Evolutionary conservation across 1,139 yeast genomes (phyloP).

Genomic region (Kurtzmaniella quercitrusa): DNA sequence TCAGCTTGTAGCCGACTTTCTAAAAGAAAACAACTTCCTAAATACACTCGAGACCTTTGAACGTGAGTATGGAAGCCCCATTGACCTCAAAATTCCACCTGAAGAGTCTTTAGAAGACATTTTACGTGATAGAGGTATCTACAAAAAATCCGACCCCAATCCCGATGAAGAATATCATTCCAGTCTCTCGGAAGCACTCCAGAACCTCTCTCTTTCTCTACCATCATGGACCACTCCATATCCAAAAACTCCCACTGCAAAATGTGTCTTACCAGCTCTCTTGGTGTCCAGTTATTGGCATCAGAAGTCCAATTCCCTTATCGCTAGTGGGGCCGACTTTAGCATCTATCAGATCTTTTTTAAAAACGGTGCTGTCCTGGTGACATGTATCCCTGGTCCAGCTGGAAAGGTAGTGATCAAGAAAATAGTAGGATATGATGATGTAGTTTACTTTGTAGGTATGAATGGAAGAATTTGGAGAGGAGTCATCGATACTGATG

Average conservation of each 20-base stretch:
- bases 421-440: slow-evolving; percentile 19
- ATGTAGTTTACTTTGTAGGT: slow-evolving; percentile 26
- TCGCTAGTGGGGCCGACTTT: slow-evolving; percentile 25
- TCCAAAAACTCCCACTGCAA: slow-evolving; percentile 15
- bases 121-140: slow-evolving; percentile 45
- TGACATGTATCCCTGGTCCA: background rate
- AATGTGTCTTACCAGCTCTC: slow-evolving; percentile 15
- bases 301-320: slow-evolving; percentile 11
- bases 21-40: slow-evolving; percentile 40
- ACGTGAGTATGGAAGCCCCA: slow-evolving; percentile 38
- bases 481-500: background rate
- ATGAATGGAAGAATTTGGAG: slow-evolving; percentile 33
- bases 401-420: slow-evolving; percentile 32
- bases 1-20: slow-evolving; percentile 51
- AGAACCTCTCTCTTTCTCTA: background rate
- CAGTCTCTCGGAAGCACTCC: slow-evolving; percentile 2
- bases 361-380: background rate
- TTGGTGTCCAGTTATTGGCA: slow-evolving; percentile 20
- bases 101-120: slow-evolving; percentile 50
- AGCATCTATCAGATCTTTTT: slow-evolving; percentile 16
- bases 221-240: slow-evolving; percentile 30
- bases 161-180: slow-evolving; percentile 15
- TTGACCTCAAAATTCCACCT: slow-evolving; percentile 16
- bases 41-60: slow-evolving; percentile 48
- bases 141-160: slow-evolving; percentile 18